phyloP scores from a whole-genome alignment of 805 yeast species.

The baker's yeast (Saccharomyces cerevisiae) region DNA sequence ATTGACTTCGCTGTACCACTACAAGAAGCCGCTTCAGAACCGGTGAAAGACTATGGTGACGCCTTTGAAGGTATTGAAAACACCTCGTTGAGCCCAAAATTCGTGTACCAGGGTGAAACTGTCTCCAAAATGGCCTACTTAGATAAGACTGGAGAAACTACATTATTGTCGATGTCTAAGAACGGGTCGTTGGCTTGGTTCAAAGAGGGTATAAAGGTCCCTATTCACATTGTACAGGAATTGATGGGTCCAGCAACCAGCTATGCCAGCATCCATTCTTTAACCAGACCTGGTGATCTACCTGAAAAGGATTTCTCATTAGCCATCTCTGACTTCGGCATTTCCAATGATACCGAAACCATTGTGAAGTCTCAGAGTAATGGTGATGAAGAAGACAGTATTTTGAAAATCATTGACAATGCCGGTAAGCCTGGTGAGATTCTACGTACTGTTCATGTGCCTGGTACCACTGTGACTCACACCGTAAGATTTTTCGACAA shows the following conservation, averaged over 20 bases:
- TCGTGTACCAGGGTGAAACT: conserved; percentile 23
- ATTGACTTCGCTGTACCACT: conserved; percentile 21
- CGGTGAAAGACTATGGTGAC: conserved; percentile 62
- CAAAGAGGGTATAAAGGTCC: conserved; percentile 20
- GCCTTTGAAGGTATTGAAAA: conserved; percentile 45
- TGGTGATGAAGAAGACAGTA: conserved; percentile 19
- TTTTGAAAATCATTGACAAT: conserved; percentile 22
- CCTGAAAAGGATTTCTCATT: conserved; percentile 1
- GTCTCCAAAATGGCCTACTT: conserved; percentile 17
- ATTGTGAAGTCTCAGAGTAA: conserved; percentile 22
- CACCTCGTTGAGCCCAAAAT: conserved; percentile 10
- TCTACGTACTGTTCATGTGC: conserved; percentile 17
- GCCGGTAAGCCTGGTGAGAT: conserved; percentile 20
- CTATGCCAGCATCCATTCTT: conserved; percentile 19
- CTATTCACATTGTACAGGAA: conserved; percentile 23
- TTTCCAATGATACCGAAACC: conserved; percentile 17
- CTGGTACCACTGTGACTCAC: conserved; percentile 20
- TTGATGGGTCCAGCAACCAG: conserved; percentile 23
- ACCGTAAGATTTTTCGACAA: conserved; percentile 23
- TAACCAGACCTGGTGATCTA: conserved; percentile 8
- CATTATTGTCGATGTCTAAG: conserved; percentile 20
- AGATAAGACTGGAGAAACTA: conserved; percentile 32
- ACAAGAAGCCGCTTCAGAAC: conserved; percentile 12
- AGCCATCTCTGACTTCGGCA: conserved; percentile 21
- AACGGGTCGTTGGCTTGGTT: conserved; percentile 27